Conservation (phyloP, 768 basidiomycete species). For the Leucosporidium yakuticum region DNA sequence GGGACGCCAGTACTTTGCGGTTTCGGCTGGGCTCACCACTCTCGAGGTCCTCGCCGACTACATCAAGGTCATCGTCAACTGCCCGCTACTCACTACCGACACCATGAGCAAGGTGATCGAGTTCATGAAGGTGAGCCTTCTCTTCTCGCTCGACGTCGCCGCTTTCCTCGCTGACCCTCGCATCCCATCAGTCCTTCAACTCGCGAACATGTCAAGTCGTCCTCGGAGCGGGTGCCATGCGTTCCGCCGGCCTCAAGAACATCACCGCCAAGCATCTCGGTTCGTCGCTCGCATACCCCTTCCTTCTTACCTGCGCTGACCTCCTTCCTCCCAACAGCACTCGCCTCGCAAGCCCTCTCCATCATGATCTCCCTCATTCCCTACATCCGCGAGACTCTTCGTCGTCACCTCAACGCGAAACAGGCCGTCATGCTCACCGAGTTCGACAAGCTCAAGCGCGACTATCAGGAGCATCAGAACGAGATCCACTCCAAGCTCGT, state of each 20-base stretch:
- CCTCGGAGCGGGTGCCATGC: slow-evolving; percentile 97
- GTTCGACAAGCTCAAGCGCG: slow-evolving; percentile 97
- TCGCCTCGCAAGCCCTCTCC: slow-evolving; percentile 92
- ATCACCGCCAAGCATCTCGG: slow-evolving; percentile 98
- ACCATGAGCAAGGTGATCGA: slow-evolving; percentile 92
- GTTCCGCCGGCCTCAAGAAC: slow-evolving; percentile 92
- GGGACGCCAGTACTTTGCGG: slow-evolving; percentile 74
- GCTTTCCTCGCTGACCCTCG: background rate
- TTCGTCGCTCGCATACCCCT: slow-evolving; percentile 42
- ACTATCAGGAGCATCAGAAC: slow-evolving; percentile 98
- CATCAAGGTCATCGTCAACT: slow-evolving; percentile 75
- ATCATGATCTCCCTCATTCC: slow-evolving; percentile 91
- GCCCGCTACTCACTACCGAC: slow-evolving; percentile 84
- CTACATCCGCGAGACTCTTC: slow-evolving; percentile 88
- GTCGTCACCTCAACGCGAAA: slow-evolving; percentile 85
- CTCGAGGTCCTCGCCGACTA: slow-evolving; percentile 70
- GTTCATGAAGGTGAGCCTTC: slow-evolving; percentile 62
- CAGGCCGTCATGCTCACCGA: slow-evolving; percentile 96
- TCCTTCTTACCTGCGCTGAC: background rate
- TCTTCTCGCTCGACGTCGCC: background rate
- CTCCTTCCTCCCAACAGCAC: slow-evolving; percentile 34
- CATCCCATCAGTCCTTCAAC: slow-evolving; percentile 64
- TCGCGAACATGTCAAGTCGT: slow-evolving; percentile 97
- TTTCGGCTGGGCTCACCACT: slow-evolving; percentile 73
- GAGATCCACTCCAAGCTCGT: slow-evolving; percentile 97